Evolutionary conservation across 306 rosid genomes (phyloP).

Genomic region (Fragaria ananassa): DNA sequence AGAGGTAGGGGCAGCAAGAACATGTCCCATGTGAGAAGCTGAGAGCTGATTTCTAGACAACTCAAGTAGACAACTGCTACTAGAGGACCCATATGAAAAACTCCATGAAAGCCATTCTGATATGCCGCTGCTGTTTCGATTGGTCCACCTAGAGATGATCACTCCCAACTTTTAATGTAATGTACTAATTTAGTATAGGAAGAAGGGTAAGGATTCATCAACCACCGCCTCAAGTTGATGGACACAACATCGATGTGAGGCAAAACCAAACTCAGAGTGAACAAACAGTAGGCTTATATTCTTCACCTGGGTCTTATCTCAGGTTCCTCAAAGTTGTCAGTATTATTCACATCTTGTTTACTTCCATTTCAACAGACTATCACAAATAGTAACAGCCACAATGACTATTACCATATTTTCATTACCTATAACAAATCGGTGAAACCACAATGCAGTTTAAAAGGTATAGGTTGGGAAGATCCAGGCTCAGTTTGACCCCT

Average conservation of each 20-base stretch:
- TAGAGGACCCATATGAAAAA: background rate
- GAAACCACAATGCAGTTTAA: background rate
- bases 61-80: background rate
- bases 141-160: conserved; percentile 23
- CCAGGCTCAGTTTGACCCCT: background rate
- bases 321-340: background rate
- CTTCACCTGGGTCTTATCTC: conserved; percentile 8
- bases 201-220: conserved; percentile 14
- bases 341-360: background rate
- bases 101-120: background rate
- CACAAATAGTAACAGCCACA: background rate
- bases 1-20: background rate
- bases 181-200: background rate
- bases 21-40: conserved; percentile 10
- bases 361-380: background rate
- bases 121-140: background rate
- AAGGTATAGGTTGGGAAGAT: background rate
- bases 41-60: background rate
- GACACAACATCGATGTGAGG: background rate
- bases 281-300: background rate
- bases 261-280: background rate
- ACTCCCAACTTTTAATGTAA: conserved; percentile 6
- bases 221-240: conserved; percentile 15
- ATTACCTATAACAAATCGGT: background rate
- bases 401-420: background rate